Conservation (phyloP, 768 basidiomycete genomes). For the Chalciporus piperatus region DNA sequence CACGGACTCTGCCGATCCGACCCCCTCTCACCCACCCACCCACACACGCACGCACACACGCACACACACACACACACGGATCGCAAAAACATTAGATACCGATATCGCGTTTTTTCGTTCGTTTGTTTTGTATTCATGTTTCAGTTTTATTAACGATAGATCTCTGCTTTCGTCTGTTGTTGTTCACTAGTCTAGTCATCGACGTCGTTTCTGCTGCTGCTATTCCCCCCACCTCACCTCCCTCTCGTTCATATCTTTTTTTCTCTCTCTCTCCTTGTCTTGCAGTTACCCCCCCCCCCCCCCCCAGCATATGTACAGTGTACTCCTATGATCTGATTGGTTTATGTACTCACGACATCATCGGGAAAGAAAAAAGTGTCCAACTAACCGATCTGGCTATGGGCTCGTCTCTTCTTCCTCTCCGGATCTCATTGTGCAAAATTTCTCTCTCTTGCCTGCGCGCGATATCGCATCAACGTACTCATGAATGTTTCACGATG, state of each 20-base stretch:
- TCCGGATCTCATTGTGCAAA: no score
- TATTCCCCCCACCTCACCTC: conserved; percentile 15
- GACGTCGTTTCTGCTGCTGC: conserved; percentile 17
- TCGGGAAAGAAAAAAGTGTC: not conserved
- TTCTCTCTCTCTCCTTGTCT: no score
- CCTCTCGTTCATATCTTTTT: not conserved
- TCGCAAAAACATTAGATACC: not conserved
- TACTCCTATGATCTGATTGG: conserved; percentile 13
- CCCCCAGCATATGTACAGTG: conserved; percentile 14
- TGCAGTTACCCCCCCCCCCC: not conserved
- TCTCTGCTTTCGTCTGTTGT: not conserved
- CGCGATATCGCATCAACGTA: no score
- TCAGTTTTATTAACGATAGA: not conserved
- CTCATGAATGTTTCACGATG: no score
- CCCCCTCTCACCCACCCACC: no score
- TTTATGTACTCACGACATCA: conserved; percentile 13
- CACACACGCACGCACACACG: not conserved
- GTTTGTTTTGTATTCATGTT: not conserved
- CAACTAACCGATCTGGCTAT: no score
- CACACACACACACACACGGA: not conserved
- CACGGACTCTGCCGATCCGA: no score
- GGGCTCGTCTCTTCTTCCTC: no score
- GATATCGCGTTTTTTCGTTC: not conserved
- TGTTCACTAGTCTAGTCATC: not conserved
- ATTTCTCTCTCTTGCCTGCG: no score